Percentiles rank a stretch among this genome's conserved stretches.
These are phyloP conservation scores for Fagopyrum tataricum DNA, from an alignment of 148 eudicot species.

Conservation along the genomic window DNA sequence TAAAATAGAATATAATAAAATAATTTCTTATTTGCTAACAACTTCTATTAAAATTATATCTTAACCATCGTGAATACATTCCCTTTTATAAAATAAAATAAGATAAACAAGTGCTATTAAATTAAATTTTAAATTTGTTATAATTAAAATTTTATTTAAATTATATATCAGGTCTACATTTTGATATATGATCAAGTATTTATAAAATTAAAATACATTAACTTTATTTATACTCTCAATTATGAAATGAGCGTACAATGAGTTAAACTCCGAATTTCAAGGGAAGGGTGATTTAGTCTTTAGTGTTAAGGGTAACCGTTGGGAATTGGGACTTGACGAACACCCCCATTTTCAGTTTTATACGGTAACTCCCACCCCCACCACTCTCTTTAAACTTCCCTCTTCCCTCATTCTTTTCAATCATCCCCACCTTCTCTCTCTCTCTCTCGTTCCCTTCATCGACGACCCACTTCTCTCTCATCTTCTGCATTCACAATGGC, in stretches of 20 bases:
- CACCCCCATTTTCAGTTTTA: neutral
- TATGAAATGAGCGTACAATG: neutral
- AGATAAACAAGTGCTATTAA: no score
- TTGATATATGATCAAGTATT: no score
- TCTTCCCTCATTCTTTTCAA: neutral
- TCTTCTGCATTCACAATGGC: neutral
- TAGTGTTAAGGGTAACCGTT: conserved; percentile 6
- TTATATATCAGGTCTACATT: no score
- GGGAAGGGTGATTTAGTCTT: neutral
- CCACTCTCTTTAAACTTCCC: conserved; percentile 11
- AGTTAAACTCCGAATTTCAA: neutral
- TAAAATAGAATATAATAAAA: no score
- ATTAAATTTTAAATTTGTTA: no score
- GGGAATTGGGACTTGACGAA: neutral
- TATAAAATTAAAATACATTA: no score
- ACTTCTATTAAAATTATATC: no score
- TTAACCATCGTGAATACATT: no score
- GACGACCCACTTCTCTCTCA: neutral
- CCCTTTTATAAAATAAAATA: no score
- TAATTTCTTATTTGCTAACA: no score
- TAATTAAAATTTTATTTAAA: no score
- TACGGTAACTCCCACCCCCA: neutral
- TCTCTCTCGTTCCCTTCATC: neutral
- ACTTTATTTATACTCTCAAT: no score
- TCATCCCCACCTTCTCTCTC: neutral